phyloP scores from a whole-genome alignment of 1,284 basidiomycete species.

The Ustilago vetiveriae region DNA sequence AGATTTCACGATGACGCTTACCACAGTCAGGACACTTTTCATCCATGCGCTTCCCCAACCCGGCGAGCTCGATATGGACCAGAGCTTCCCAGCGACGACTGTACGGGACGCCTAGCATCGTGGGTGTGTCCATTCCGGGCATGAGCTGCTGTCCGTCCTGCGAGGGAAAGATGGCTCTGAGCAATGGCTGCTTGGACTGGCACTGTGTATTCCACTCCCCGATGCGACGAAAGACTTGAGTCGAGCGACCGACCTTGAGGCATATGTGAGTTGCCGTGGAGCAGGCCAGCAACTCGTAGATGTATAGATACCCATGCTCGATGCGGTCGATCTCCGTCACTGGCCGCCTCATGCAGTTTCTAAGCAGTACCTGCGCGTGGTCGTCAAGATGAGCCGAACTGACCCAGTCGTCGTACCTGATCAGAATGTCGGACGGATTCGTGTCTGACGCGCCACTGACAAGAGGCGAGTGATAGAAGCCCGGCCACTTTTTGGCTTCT shows the following conservation, averaged over 20 bases:
- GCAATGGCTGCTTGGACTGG: slow-evolving; percentile 41
- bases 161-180: slow-evolving; percentile 28
- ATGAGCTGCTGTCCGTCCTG: slow-evolving; percentile 21
- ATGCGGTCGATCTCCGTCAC: slow-evolving; percentile 15
- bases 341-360: slow-evolving; percentile 25
- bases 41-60: slow-evolving; percentile 22
- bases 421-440: background rate
- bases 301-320: slow-evolving; percentile 52
- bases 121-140: slow-evolving; percentile 20
- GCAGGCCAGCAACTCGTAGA: slow-evolving; percentile 48
- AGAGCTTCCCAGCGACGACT: slow-evolving; percentile 55
- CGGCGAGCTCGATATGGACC: slow-evolving; percentile 43
- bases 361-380: slow-evolving; percentile 35
- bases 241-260: slow-evolving; percentile 51
- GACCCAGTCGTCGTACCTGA: slow-evolving; percentile 22
- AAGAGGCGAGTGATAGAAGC: slow-evolving; percentile 27
- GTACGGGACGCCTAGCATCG: slow-evolving; percentile 14
- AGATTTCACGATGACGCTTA: slow-evolving; percentile 47
- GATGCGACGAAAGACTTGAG: slow-evolving; percentile 42
- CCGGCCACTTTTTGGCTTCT: slow-evolving; percentile 49
- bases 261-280: slow-evolving; percentile 23
- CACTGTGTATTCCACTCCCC: slow-evolving; percentile 48
- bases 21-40: slow-evolving; percentile 48
- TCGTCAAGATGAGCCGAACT: slow-evolving; percentile 3
- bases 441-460: background rate